phyloP scores from a whole-genome alignment of 1,284 basidiomycete species.

The Cronartium quercuum region DNA sequence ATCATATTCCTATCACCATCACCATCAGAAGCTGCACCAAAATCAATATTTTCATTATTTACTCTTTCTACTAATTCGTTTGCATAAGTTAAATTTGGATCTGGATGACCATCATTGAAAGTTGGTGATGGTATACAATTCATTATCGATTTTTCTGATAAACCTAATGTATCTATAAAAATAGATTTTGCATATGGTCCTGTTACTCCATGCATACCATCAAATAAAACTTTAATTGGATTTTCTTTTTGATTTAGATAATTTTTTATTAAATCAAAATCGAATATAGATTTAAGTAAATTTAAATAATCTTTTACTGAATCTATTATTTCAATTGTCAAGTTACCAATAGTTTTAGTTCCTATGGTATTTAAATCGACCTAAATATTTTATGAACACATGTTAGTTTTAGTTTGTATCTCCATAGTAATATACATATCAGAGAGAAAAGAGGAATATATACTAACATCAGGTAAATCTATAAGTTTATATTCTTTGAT shows the following conservation, averaged over 20 bases:
- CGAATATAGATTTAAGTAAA: constrained; percentile 83
- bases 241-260: constrained; percentile 63
- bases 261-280: constrained; percentile 82
- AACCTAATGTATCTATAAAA: constrained; percentile 74
- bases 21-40: constrained; percentile 94
- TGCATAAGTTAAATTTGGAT: constrained; percentile 97
- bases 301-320: constrained; percentile 82
- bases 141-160: constrained; percentile 74
- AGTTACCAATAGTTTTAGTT: constrained; percentile 69
- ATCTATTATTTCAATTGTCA: constrained; percentile 86
- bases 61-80: constrained; percentile 88
- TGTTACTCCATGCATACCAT: constrained; percentile 93
- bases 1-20: constrained; percentile 99
- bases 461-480: constrained; percentile 65
- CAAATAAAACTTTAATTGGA: constrained; percentile 84
- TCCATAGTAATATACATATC: not conserved
- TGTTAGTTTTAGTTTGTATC: not conserved
- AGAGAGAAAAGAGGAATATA: not conserved
- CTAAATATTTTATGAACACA: constrained; percentile 50
- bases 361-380: constrained; percentile 71
- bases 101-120: constrained; percentile 95
- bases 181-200: constrained; percentile 91
- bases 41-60: constrained; percentile 76
- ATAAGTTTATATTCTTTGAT: constrained; percentile 80
- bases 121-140: constrained; percentile 86